These are phyloP conservation scores for Phytophthora chlamydospora DNA, from an alignment of 352 stramenopile species.

Conservation along the genomic window DNA sequence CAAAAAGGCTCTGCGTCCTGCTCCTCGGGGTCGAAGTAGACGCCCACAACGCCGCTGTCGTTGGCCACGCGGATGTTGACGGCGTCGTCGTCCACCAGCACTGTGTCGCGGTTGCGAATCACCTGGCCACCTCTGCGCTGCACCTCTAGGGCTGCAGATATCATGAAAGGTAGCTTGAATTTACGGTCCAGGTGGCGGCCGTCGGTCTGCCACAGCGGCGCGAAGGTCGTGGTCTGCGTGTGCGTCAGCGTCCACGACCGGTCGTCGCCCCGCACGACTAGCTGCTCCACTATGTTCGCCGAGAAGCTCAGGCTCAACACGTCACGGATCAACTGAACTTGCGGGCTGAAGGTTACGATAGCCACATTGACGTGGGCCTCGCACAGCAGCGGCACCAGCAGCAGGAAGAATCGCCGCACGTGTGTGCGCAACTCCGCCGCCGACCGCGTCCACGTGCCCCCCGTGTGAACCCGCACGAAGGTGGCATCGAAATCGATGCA, in stretches of 20 bases:
- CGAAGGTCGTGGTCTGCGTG: constrained; percentile 50
- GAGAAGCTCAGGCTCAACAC: constrained; percentile 66
- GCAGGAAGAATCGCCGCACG: constrained; percentile 70
- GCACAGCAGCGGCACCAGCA: constrained; percentile 59
- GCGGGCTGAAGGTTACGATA: constrained; percentile 84
- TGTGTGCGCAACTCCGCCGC: constrained; percentile 48
- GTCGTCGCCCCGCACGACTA: constrained; percentile 77
- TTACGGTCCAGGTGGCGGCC: constrained; percentile 63
- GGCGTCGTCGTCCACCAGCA: constrained; percentile 83
- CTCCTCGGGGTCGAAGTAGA: constrained; percentile 71
- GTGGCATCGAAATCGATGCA: constrained; percentile 89
- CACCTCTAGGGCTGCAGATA: constrained; percentile 65
- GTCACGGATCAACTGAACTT: constrained; percentile 65
- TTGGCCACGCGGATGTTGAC: constrained; percentile 78
- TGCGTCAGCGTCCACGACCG: constrained; percentile 59
- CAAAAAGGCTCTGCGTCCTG: constrained; percentile 50
- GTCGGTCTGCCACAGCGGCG: constrained; percentile 60
- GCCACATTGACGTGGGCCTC: constrained; percentile 56
- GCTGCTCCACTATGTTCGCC: constrained; percentile 25
- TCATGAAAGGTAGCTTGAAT: constrained; percentile 80
- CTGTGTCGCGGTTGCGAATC: constrained; percentile 68
- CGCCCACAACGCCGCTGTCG: constrained; percentile 72
- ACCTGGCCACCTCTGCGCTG: constrained; percentile 23
- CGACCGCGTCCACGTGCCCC: constrained; percentile 56
- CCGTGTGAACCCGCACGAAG: constrained; percentile 79